phyloP scores from a whole-genome alignment of 495 filamentous ascomycete genomes.

The Rhypophila decipiens region DNA sequence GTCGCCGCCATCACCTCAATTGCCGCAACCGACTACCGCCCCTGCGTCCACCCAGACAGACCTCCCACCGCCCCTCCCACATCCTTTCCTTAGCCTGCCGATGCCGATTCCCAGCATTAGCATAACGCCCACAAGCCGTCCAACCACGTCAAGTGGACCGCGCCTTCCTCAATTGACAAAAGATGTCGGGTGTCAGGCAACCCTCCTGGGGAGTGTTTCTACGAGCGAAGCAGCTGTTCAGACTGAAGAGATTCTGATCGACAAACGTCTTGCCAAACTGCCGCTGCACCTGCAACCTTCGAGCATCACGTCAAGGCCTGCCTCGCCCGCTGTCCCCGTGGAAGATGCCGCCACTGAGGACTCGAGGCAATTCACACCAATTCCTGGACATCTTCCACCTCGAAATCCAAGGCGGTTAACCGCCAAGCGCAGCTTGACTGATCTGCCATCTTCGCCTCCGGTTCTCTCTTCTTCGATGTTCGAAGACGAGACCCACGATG shows the following conservation, averaged over 20 bases:
- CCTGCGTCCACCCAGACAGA: conserved; percentile 68
- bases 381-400: conserved; percentile 44
- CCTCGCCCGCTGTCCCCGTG: conserved; percentile 33
- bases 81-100: conserved; percentile 25
- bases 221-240: conserved; percentile 71
- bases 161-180: conserved; percentile 48
- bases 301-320: conserved; percentile 52
- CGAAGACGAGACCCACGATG: conserved; percentile 47
- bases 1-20: conserved; percentile 17
- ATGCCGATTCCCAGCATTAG: conserved; percentile 54
- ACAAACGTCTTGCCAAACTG: conserved; percentile 64
- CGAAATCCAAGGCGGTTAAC: conserved; percentile 46
- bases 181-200: conserved; percentile 51
- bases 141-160: conserved; percentile 48
- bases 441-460: conserved; percentile 43
- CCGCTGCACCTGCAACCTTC: conserved; percentile 75
- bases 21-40: conserved; percentile 21
- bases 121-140: conserved; percentile 49
- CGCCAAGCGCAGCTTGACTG: conserved; percentile 37
- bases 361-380: conserved; percentile 38
- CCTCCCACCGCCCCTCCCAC: conserved; percentile 21
- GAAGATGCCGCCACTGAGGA: conserved; percentile 26
- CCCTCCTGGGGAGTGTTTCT: conserved; percentile 30
- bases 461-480: conserved; percentile 12
- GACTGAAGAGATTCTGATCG: conserved; percentile 81